Evolutionary conservation across 208 protist species (phyloP).

Genomic region (Angomonas ambiguus): DNA sequence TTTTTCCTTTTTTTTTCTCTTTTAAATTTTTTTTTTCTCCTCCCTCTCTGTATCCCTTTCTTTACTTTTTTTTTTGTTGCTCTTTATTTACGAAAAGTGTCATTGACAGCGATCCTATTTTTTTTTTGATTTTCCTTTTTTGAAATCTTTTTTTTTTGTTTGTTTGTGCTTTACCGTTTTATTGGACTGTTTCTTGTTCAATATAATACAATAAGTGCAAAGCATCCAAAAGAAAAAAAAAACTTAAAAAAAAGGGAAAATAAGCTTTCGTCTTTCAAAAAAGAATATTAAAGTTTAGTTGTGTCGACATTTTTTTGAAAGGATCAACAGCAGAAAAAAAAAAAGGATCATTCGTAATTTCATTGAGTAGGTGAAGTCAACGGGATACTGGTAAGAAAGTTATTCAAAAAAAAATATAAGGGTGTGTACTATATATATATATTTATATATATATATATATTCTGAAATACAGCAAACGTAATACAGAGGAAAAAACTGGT

Average conservation of each 20-base stretch:
- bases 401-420: background rate
- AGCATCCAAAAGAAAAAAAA: background rate
- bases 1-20: constrained; percentile 3
- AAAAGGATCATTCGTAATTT: no score
- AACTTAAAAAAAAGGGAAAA: constrained; percentile 6
- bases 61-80: constrained; percentile 1
- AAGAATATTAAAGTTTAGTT: no score
- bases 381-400: background rate
- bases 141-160: background rate
- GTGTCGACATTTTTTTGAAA: no score
- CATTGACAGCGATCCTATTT: constrained; percentile 8
- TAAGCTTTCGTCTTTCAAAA: no score
- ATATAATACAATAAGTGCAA: constrained; percentile 3
- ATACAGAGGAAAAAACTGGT: background rate
- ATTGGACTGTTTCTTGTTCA: no score
- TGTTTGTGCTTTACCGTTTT: no score
- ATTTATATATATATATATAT: background rate
- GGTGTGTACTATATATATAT: background rate
- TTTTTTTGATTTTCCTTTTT: constrained; percentile 5
- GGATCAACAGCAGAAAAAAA: background rate
- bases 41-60: background rate
- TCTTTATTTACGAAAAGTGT: constrained; percentile 4
- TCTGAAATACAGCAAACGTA: background rate
- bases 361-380: no score
- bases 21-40: constrained; percentile 2